Conservation (phyloP, 129 eudicot species). For the Centella asiatica region DNA sequence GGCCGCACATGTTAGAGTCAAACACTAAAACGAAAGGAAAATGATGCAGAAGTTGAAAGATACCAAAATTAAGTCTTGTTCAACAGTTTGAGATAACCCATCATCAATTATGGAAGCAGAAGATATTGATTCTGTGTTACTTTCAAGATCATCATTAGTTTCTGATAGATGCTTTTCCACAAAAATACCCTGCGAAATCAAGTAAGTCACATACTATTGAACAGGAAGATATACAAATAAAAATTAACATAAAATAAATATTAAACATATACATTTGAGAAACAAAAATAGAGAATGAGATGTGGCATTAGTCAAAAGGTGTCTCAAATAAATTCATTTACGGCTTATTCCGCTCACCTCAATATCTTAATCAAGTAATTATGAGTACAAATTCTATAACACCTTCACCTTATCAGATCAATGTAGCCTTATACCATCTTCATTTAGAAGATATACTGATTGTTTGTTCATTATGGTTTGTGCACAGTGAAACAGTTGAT, state of each 20-base stretch:
- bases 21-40: background rate
- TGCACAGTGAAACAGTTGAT: too few species aligned
- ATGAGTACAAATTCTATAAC: background rate
- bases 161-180: constrained; percentile 35
- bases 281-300: background rate
- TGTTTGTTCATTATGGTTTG: background rate
- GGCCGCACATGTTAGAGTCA: constrained; percentile 10
- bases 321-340: too few species aligned
- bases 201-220: constrained; percentile 1
- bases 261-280: too few species aligned
- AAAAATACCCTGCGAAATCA: constrained; percentile 37
- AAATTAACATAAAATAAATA: too few species aligned
- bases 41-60: constrained; percentile 2
- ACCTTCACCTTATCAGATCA: too few species aligned
- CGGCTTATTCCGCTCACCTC: too few species aligned
- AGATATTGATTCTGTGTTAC: constrained; percentile 35
- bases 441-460: background rate
- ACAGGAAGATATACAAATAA: background rate
- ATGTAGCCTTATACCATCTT: background rate
- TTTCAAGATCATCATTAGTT: constrained; percentile 37
- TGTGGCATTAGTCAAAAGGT: background rate
- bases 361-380: too few species aligned
- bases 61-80: constrained; percentile 75
- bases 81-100: constrained; percentile 45
- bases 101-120: constrained; percentile 33